These are phyloP conservation scores for Diplotaxis tenuifolia DNA, from an alignment of 345 rosid species.

Conservation along the genomic window DNA sequence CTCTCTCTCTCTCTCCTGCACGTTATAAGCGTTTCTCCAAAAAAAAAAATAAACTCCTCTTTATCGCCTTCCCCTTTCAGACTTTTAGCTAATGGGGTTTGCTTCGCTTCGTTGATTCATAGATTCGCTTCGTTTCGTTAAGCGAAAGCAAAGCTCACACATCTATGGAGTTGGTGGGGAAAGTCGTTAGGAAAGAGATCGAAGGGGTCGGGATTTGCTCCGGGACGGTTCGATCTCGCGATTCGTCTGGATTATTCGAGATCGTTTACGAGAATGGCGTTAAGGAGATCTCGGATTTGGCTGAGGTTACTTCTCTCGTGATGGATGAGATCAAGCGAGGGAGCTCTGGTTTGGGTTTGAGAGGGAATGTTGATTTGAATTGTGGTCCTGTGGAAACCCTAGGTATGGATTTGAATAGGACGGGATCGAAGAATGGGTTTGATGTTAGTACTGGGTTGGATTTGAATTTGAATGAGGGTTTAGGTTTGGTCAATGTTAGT, in stretches of 20 bases:
- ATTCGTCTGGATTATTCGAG: constrained; percentile 52
- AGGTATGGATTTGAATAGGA: constrained; percentile 39
- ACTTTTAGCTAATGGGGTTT: constrained; percentile 16
- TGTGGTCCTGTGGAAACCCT: constrained; percentile 40
- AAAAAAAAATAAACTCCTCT: not conserved
- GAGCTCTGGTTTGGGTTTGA: not conserved
- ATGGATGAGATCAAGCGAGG: constrained; percentile 36
- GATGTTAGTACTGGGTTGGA: constrained; percentile 27
- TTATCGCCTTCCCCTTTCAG: not conserved
- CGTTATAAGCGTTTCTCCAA: constrained; percentile 27
- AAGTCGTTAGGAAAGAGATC: constrained; percentile 53
- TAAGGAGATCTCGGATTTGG: constrained; percentile 57
- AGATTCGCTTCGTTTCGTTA: constrained; percentile 28
- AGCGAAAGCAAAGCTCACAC: not conserved
- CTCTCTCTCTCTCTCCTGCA: too few species aligned
- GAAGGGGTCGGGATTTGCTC: constrained; percentile 45
- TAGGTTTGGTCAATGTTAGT: constrained; percentile 36
- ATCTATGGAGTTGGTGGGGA: constrained; percentile 63
- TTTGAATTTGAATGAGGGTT: constrained; percentile 53
- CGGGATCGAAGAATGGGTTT: constrained; percentile 32
- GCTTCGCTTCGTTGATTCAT: constrained; percentile 6
- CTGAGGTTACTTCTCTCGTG: constrained; percentile 44
- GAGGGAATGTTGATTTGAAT: constrained; percentile 39
- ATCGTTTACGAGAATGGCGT: constrained; percentile 64
- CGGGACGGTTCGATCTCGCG: constrained; percentile 62